Conservation (phyloP, 495 filamentous ascomycete genomes). For the Talaromyces trachyspermus region DNA sequence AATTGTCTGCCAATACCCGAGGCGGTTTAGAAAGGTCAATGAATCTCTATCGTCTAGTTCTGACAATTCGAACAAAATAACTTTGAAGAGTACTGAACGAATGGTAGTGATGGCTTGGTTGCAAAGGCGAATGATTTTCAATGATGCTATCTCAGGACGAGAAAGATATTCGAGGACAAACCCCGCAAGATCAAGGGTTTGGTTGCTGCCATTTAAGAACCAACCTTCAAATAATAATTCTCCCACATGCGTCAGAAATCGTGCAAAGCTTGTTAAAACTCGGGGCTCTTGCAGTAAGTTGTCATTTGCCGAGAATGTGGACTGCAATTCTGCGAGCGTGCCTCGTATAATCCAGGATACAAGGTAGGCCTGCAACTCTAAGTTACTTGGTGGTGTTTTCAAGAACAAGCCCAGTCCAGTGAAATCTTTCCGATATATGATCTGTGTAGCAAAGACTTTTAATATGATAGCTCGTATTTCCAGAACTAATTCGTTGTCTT, state of each 20-base stretch:
- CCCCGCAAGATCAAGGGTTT: slow-evolving; percentile 81
- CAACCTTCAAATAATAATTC: slow-evolving; percentile 94
- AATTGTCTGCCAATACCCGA: slow-evolving; percentile 93
- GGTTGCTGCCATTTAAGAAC: slow-evolving; percentile 73
- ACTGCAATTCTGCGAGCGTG: slow-evolving; percentile 62
- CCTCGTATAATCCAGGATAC: slow-evolving; percentile 80
- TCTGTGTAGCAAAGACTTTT: slow-evolving; percentile 71
- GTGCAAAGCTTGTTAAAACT: slow-evolving; percentile 75
- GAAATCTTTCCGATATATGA: slow-evolving; percentile 81
- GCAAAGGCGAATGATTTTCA: slow-evolving; percentile 85
- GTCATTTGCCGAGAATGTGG: slow-evolving; percentile 60
- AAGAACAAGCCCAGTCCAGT: slow-evolving; percentile 78
- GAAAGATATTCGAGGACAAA: slow-evolving; percentile 80
- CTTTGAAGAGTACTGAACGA: slow-evolving; percentile 62
- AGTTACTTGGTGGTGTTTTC: slow-evolving; percentile 86
- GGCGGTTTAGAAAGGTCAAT: slow-evolving; percentile 64
- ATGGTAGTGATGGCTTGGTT: slow-evolving; percentile 70
- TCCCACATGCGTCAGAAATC: slow-evolving; percentile 68
- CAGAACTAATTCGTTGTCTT: slow-evolving; percentile 65
- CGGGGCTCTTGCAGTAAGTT: slow-evolving; percentile 71
- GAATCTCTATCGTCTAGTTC: slow-evolving; percentile 67
- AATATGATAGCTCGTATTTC: slow-evolving; percentile 67
- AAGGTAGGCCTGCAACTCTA: slow-evolving; percentile 91
- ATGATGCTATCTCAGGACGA: slow-evolving; percentile 66
- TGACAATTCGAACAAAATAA: slow-evolving; percentile 73